Conservation (phyloP, 225 moss, liverwort and hornwort species). For the Bryum argenteum region DNA sequence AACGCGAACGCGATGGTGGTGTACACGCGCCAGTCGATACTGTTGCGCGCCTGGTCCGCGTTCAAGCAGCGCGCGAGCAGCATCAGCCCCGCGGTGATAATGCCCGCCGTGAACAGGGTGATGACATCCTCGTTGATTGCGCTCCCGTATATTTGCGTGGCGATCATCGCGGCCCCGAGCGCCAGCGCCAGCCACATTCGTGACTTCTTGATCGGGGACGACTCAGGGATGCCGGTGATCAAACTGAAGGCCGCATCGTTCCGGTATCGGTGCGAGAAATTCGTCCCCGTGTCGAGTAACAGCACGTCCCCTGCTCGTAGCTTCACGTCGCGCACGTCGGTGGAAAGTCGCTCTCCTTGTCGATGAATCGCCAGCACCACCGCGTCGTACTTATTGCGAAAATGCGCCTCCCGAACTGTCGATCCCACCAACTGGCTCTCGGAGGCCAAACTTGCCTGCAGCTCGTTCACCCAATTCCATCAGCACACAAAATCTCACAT, state of each 20-base stretch:
- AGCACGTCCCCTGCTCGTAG: constrained; percentile 35
- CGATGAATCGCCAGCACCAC: constrained; percentile 39
- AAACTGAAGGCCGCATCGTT: constrained; percentile 38
- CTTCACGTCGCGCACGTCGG: constrained; percentile 37
- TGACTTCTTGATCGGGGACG: constrained; percentile 22
- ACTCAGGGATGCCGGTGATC: constrained; percentile 32
- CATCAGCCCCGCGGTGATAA: constrained; percentile 28
- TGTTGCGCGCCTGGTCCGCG: constrained; percentile 34
- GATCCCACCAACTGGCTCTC: constrained; percentile 27
- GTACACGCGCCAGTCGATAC: constrained; percentile 48
- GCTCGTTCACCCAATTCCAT: too few species aligned
- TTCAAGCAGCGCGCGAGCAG: constrained; percentile 29
- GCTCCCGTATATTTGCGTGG: constrained; percentile 32
- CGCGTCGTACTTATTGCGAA: constrained; percentile 38
- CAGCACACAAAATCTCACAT: too few species aligned
- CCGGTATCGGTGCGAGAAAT: constrained; percentile 30
- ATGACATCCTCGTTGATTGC: background rate
- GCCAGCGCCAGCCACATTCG: constrained; percentile 35
- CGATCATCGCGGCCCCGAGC: constrained; percentile 28
- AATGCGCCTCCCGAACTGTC: constrained; percentile 31
- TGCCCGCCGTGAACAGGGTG: constrained; percentile 28
- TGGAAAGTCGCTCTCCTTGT: constrained; percentile 31
- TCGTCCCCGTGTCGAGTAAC: constrained; percentile 28
- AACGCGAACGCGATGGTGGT: constrained; percentile 40
- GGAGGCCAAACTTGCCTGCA: constrained; percentile 28